A percentile compares a stretch with the other conserved stretches of the same genome.
These are phyloP conservation scores for Ottelia alismoides DNA, from an alignment of 106 monocot species.

Conservation along the genomic window DNA sequence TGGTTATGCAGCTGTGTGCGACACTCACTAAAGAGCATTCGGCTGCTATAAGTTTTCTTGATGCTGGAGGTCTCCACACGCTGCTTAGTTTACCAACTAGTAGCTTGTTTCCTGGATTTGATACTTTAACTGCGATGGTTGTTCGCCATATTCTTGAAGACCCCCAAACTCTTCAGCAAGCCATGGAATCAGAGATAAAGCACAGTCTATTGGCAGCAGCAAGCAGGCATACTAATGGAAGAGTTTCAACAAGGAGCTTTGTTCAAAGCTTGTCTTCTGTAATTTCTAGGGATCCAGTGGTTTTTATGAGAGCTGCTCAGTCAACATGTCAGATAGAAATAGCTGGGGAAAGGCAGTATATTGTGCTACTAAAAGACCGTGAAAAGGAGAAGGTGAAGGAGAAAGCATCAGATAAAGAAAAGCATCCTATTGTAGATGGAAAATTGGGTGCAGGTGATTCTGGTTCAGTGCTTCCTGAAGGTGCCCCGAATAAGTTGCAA, in stretches of 20 bases:
- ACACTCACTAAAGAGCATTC: constrained; percentile 88
- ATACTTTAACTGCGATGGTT: constrained; percentile 68
- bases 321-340: constrained; percentile 91
- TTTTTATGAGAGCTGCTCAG: constrained; percentile 86
- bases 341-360: constrained; percentile 79
- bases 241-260: constrained; percentile 75
- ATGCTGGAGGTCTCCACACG: constrained; percentile 68
- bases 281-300: constrained; percentile 65
- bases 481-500: constrained; percentile 26
- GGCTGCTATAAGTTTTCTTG: constrained; percentile 74
- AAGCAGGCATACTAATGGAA: constrained; percentile 70
- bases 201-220: constrained; percentile 66
- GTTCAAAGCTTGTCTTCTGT: constrained; percentile 79
- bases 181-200: constrained; percentile 96
- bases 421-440: constrained; percentile 15
- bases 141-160: constrained; percentile 98
- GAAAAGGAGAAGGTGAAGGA: constrained; percentile 93
- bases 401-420: constrained; percentile 55
- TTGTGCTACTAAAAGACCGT: constrained; percentile 81
- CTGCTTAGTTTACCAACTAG: constrained; percentile 67
- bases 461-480: constrained; percentile 3
- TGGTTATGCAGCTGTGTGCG: constrained; percentile 85
- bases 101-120: constrained; percentile 91
- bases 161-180: constrained; percentile 92
- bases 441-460: constrained; percentile 26